Conservation (phyloP, 2,329 filamentous ascomycete species). For the Pseudohalonectria lignicola region DNA sequence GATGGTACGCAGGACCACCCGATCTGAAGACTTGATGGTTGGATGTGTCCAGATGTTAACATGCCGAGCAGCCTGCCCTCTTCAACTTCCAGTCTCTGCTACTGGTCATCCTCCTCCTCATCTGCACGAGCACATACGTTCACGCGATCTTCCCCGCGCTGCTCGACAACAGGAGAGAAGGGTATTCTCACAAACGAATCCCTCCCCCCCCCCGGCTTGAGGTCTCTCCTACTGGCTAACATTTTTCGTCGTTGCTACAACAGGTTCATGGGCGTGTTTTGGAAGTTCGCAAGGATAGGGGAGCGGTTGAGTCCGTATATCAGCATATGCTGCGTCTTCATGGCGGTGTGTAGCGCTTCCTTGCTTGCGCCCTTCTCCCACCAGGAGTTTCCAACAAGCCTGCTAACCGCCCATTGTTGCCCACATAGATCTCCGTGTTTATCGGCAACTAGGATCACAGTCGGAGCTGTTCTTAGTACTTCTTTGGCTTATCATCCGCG, state of each 20-base stretch:
- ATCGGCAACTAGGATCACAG: constrained; percentile 7
- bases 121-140: constrained; percentile 91
- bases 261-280: constrained; percentile 77
- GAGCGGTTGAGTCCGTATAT: constrained; percentile 93
- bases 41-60: too few relatives aligned
- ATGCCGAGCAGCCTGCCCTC: constrained; percentile 72
- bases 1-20: too few relatives aligned
- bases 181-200: too few relatives aligned
- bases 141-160: constrained; percentile 83
- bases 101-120: constrained; percentile 84
- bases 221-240: too few relatives aligned
- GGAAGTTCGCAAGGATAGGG: constrained; percentile 89
- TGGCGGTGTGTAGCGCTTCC: constrained; percentile 80
- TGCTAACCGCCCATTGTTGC: constrained; percentile 4
- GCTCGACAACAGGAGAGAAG: constrained; percentile 87
- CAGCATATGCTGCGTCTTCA: constrained; percentile 81
- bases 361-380: too few relatives aligned
- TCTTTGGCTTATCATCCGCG: neutral
- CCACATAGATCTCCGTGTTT: constrained; percentile 6
- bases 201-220: too few relatives aligned
- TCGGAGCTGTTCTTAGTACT: neutral
- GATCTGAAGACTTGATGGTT: too few relatives aligned
- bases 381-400: neutral
- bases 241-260: too few relatives aligned
- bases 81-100: constrained; percentile 99